Percentiles rank a stretch among this genome's conserved stretches.
phyloP scores from a whole-genome alignment of 2,329 filamentous ascomycete species.

The Cytospora piceae region DNA sequence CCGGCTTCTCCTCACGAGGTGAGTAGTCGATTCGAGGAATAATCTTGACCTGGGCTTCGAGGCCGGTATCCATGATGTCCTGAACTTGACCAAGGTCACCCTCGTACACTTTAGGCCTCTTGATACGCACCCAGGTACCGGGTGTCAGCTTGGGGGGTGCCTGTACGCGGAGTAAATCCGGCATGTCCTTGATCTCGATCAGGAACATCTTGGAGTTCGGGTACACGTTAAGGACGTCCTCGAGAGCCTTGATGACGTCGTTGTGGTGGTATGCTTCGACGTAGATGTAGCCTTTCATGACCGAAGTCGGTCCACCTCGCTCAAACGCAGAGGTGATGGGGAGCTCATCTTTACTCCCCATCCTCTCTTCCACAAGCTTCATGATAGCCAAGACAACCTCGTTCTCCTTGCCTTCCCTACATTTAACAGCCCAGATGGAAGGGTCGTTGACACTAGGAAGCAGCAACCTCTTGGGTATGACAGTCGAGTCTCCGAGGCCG shows the following conservation, averaged over 20 bases:
- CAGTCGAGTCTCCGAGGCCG: constrained; percentile 68
- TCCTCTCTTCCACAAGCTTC: constrained; percentile 82
- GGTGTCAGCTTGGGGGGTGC: constrained; percentile 85
- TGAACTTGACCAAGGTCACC: constrained; percentile 91
- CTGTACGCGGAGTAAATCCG: constrained; percentile 86
- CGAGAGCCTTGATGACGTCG: constrained; percentile 80
- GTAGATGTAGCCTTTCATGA: constrained; percentile 94
- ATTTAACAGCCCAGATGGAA: constrained; percentile 91
- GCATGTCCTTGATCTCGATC: constrained; percentile 96
- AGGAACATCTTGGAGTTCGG: constrained; percentile 83
- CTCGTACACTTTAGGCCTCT: constrained; percentile 76
- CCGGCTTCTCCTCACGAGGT: constrained; percentile 18
- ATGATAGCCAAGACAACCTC: constrained; percentile 88
- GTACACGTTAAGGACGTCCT: constrained; percentile 87
- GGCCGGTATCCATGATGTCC: constrained; percentile 89
- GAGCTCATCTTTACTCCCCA: constrained; percentile 77
- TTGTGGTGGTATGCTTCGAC: constrained; percentile 87
- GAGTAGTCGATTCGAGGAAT: constrained; percentile 89
- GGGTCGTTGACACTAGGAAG: constrained; percentile 94
- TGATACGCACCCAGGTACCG: constrained; percentile 90
- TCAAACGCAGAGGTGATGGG: constrained; percentile 91
- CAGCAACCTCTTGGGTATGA: constrained; percentile 83
- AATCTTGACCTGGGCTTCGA: constrained; percentile 83
- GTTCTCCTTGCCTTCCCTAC: constrained; percentile 92
- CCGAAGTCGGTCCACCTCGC: constrained; percentile 73